A percentile compares a stretch with the other conserved stretches of the same genome.
These are phyloP conservation scores for Pythium insidiosum DNA, from an alignment of 352 stramenopile species.

Conservation along the genomic window DNA sequence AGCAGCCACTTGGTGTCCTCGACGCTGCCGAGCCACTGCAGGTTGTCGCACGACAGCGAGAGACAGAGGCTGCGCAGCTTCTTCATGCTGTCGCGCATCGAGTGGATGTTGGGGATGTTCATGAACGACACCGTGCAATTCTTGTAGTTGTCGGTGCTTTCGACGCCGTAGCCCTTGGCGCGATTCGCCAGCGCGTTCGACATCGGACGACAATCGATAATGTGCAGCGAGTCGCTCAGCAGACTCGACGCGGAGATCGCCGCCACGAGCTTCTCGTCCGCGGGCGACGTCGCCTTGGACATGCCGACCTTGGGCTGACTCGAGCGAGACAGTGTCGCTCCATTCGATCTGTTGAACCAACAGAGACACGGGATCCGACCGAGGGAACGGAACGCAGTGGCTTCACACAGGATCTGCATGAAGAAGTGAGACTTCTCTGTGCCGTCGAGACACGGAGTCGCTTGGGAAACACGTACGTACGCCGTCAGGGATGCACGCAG, in stretches of 20 bases:
- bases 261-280: constrained; percentile 63
- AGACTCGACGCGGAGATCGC: constrained; percentile 58
- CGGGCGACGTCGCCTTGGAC: constrained; percentile 65
- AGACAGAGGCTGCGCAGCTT: constrained; percentile 63
- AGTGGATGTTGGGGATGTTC: constrained; percentile 99
- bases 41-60: constrained; percentile 86
- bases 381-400: constrained; percentile 61
- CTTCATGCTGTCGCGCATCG: constrained; percentile 92
- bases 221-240: constrained; percentile 61
- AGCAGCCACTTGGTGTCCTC: constrained; percentile 97
- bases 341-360: constrained; percentile 67
- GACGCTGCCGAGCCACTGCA: constrained; percentile 87
- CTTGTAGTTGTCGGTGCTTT: constrained; percentile 95
- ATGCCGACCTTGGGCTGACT: constrained; percentile 80
- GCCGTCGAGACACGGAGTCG: neutral
- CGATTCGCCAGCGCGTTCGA: constrained; percentile 69
- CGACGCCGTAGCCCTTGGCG: constrained; percentile 91
- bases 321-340: constrained; percentile 59
- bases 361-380: constrained; percentile 62
- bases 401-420: constrained; percentile 57
- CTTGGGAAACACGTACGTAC: constrained; percentile 13
- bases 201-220: constrained; percentile 81
- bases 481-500: constrained; percentile 81
- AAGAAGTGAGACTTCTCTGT: neutral
- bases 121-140: constrained; percentile 94